Evolutionary conservation across 177 flowering plant species (phyloP), one percentile per base, ranked within the genome.

Genomic region (Vitis hybrid): DNA sequence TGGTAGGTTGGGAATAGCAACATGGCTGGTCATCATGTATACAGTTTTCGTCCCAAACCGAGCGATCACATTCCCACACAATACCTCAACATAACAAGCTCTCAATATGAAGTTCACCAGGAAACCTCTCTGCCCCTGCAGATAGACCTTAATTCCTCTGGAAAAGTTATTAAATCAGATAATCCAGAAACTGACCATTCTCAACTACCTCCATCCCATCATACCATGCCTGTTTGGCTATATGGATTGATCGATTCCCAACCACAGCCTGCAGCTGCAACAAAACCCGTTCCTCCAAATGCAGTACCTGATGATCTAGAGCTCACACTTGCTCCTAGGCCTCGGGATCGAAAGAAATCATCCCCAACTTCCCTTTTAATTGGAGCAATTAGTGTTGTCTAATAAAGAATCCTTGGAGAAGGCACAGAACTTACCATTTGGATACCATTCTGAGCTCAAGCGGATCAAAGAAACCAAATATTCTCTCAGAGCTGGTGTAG

Each of bases 281-380:
- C 73, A 45, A 67, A 63, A 12, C 66, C 74, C 5, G 51, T 8
- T 12, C 7, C 66, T 55, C 64, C 70, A 49, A 62, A 51, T 29
- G 62, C 53, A 16, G 70, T 68, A 15, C 79, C 76, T 9, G 73
- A 39, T 39, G 48, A 80, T 67, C 76, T 86, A 57, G 90, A 89
- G 79, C 94, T 89, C 67, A 82, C 79, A 29, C 88, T 89, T 56
- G 78, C 73, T 22, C 83, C 87, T 7, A 77, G 68, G 71, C 62
- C 80, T 60, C 12, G 65, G 55, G 76, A 74, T 72, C 76, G 74
- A 60, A 75, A 63, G 48, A 70, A 82, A 55, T 50, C 80, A 22
- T 62, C 86, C 58, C 67, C 75, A 7, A 39, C 68, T 26, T 51
- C 84, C 19, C 76, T 75, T 29, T 56, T 79, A 29, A 26, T 74